These are phyloP conservation scores for Arthroderma uncinatum DNA, from an alignment of 2,329 filamentous ascomycete species.

Conservation along the genomic window DNA sequence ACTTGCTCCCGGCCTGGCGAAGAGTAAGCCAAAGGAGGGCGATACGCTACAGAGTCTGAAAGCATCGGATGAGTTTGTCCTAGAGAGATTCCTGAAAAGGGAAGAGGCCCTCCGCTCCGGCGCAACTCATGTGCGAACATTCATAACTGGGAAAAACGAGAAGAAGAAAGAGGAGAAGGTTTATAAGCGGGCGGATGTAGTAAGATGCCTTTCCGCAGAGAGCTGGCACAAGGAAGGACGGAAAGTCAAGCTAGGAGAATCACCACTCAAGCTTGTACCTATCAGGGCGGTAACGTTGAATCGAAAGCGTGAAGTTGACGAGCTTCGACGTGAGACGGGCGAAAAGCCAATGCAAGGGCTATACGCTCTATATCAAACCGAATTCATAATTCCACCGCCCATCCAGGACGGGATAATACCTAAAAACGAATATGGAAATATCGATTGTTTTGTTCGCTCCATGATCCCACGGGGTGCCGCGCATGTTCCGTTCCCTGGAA, in stretches of 20 bases:
- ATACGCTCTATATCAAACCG: constrained; percentile 74
- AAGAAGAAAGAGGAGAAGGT: constrained; percentile 68
- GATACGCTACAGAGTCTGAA: constrained; percentile 86
- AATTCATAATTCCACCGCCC: constrained; percentile 86
- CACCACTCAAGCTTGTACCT: constrained; percentile 74
- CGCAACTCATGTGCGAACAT: constrained; percentile 60
- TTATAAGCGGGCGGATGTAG: constrained; percentile 66
- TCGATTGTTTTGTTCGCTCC: constrained; percentile 84
- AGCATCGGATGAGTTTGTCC: constrained; percentile 68
- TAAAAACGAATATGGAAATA: constrained; percentile 91
- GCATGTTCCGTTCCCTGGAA: constrained; percentile 70
- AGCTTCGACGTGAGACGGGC: constrained; percentile 66
- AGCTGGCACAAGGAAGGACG: constrained; percentile 97
- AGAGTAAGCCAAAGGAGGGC: constrained; percentile 65
- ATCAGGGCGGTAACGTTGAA: constrained; percentile 84
- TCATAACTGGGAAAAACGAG: constrained; percentile 63
- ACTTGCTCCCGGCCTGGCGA: constrained; percentile 58
- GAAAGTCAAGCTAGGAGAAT: constrained; percentile 56
- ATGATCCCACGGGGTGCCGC: constrained; percentile 82
- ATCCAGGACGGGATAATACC: constrained; percentile 79
- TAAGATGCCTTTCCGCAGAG: constrained; percentile 79
- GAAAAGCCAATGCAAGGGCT: constrained; percentile 78
- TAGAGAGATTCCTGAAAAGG: constrained; percentile 75
- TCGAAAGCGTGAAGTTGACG: constrained; percentile 77
- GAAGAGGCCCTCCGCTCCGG: constrained; percentile 73